phyloP scores from a whole-genome alignment of 1,284 basidiomycete species.

The Trichosporon coremiiforme region DNA sequence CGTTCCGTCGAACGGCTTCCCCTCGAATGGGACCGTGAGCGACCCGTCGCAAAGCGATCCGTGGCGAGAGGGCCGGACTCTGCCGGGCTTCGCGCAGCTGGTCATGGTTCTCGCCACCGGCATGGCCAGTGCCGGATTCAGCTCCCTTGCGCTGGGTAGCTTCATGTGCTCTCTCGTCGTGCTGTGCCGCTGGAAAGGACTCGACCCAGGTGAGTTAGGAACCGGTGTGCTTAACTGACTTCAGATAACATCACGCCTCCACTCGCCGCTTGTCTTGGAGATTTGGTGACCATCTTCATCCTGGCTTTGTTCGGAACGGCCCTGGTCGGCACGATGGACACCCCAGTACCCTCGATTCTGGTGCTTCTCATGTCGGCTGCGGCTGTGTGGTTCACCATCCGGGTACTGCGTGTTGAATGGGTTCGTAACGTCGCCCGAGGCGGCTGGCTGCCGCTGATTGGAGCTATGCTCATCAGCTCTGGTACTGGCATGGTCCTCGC shows the following conservation, averaged over 20 bases:
- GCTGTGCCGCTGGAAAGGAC: constrained; percentile 70
- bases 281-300: constrained; percentile 83
- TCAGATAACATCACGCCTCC: constrained; percentile 94
- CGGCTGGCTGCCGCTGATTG: constrained; percentile 82
- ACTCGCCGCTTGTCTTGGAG: constrained; percentile 87
- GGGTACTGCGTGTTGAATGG: constrained; percentile 60
- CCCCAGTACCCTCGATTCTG: constrained; percentile 64
- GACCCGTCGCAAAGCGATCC: constrained; percentile 30
- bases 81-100: constrained; percentile 60
- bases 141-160: constrained; percentile 77
- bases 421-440: constrained; percentile 66
- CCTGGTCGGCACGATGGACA: constrained; percentile 68
- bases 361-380: constrained; percentile 64
- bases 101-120: constrained; percentile 83
- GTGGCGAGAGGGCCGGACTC: constrained; percentile 55
- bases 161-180: constrained; percentile 91
- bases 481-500: constrained; percentile 91
- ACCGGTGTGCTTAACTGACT: too few species aligned
- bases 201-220: constrained; percentile 80
- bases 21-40: constrained; percentile 25
- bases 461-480: constrained; percentile 88
- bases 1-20: constrained; percentile 29
- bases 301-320: constrained; percentile 64
- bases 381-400: constrained; percentile 59
- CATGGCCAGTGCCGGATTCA: constrained; percentile 83